Evolutionary conservation across 2,329 filamentous ascomycete species (phyloP).

Genomic region (Didymella glomerata): DNA sequence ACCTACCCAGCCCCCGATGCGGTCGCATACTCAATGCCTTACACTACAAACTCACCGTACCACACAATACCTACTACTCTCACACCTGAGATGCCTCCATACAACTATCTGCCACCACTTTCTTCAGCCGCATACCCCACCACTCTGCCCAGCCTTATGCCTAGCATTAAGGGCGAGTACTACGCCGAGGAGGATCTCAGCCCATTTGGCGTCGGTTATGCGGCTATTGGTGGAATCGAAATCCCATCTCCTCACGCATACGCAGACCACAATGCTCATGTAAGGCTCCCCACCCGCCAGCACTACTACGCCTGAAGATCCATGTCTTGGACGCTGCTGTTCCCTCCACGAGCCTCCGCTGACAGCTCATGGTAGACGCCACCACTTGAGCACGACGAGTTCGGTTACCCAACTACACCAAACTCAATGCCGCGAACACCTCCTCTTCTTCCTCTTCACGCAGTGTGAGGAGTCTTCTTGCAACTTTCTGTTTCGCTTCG

Average conservation of each 20-base stretch:
- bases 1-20: slow-evolving; percentile 73
- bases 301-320: slow-evolving; percentile 48
- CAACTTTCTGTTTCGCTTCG: slow-evolving; percentile 10
- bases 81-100: slow-evolving; percentile 55
- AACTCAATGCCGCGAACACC: slow-evolving; percentile 77
- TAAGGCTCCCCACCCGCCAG: slow-evolving; percentile 66
- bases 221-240: slow-evolving; percentile 70
- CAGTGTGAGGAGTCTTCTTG: slow-evolving; percentile 29
- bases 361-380: slow-evolving; percentile 68
- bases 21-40: slow-evolving; percentile 65
- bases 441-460: slow-evolving; percentile 53
- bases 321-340: slow-evolving; percentile 38
- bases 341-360: slow-evolving; percentile 46
- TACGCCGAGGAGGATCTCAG: slow-evolving; percentile 67
- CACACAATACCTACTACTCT: slow-evolving; percentile 50
- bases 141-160: slow-evolving; percentile 68
- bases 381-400: slow-evolving; percentile 72
- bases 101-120: slow-evolving; percentile 65
- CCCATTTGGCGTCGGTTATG: slow-evolving; percentile 74
- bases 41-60: slow-evolving; percentile 55
- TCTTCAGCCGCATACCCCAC: slow-evolving; percentile 57
- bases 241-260: slow-evolving; percentile 68
- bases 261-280: slow-evolving; percentile 75
- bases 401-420: slow-evolving; percentile 68
- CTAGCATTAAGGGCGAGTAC: slow-evolving; percentile 72